phyloP scores from a whole-genome alignment of 2,329 filamentous ascomycete genomes.

The Ophiostoma novo-ulmi region DNA sequence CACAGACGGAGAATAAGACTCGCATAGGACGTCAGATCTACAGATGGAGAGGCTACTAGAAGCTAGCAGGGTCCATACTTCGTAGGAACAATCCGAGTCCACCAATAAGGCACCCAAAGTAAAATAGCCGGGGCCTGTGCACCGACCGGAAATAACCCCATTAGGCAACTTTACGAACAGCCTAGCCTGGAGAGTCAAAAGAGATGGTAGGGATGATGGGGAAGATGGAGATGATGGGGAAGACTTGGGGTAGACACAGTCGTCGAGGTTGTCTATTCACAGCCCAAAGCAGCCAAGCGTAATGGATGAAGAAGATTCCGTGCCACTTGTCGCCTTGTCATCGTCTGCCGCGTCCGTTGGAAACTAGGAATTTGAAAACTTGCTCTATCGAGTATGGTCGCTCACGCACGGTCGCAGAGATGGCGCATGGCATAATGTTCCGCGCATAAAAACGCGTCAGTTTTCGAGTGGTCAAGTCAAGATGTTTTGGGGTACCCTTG shows the following conservation, averaged over 20 bases:
- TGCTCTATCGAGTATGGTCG: not conserved
- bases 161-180: not conserved
- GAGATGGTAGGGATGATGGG: not conserved
- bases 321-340: not conserved
- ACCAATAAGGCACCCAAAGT: not conserved
- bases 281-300: not conserved
- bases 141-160: not conserved
- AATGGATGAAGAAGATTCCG: not conserved
- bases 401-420: not conserved
- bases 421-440: not conserved
- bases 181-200: not conserved
- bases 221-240: not conserved
- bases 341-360: not conserved
- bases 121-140: not conserved
- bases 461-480: not conserved
- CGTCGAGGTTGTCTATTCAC: not conserved
- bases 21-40: not conserved
- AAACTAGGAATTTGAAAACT: not conserved
- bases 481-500: not conserved
- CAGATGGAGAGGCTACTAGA: constrained; percentile 5
- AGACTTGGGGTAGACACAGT: not conserved
- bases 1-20: not conserved
- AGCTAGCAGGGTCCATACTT: not conserved
- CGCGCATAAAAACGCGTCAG: constrained; percentile 1
- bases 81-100: not conserved